A percentile compares a stretch with the other conserved stretches of the same genome.
These are phyloP conservation scores for Juglanconis sp. DNA, from an alignment of 2,329 filamentous ascomycete species.

Conservation along the genomic window DNA sequence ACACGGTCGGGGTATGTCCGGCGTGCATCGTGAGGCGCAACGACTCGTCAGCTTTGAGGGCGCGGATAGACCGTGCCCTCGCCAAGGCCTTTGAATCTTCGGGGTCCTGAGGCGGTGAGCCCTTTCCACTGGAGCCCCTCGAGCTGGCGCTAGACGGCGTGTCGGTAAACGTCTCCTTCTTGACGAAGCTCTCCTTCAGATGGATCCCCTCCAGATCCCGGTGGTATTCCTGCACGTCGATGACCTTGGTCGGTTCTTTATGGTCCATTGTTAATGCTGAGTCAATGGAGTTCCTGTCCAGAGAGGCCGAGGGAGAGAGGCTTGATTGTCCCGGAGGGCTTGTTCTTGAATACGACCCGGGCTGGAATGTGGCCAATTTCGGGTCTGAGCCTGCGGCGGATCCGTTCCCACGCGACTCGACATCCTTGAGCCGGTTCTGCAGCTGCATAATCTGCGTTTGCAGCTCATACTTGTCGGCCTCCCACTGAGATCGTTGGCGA, in stretches of 20 bases:
- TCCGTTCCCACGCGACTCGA: constrained; percentile 15
- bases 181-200: constrained; percentile 51
- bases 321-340: constrained; percentile 35
- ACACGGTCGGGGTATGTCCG: constrained; percentile 61
- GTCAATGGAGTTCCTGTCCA: not conserved
- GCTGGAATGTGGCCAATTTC: constrained; percentile 18
- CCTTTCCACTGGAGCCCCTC: constrained; percentile 25
- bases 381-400: constrained; percentile 3
- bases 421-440: constrained; percentile 20
- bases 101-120: constrained; percentile 17
- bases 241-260: constrained; percentile 26
- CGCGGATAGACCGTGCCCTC: constrained; percentile 3
- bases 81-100: constrained; percentile 8
- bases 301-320: constrained; percentile 25
- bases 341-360: constrained; percentile 20
- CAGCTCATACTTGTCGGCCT: constrained; percentile 35
- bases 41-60: constrained; percentile 45
- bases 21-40: constrained; percentile 58
- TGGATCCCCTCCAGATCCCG: constrained; percentile 59
- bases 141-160: constrained; percentile 26
- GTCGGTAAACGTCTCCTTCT: constrained; percentile 50
- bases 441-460: constrained; percentile 19
- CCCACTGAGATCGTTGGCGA: constrained; percentile 17
- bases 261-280: constrained; percentile 1
- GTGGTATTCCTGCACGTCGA: constrained; percentile 57